Percentiles rank a stretch among this genome's conserved stretches.
phyloP scores from a whole-genome alignment of 768 basidiomycete species.

The Cystofilobasidium capitatum region DNA sequence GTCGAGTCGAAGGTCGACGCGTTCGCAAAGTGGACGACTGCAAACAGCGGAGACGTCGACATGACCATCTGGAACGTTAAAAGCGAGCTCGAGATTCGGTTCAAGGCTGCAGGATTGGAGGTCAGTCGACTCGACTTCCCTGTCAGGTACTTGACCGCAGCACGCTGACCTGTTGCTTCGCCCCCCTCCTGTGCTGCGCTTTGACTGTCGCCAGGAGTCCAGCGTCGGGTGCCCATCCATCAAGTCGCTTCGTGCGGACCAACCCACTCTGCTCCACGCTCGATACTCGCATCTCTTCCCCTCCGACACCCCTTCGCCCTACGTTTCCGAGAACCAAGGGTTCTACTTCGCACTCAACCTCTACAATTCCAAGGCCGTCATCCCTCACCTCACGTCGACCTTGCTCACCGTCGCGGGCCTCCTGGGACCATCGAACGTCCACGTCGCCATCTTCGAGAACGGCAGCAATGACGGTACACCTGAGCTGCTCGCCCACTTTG shows the following conservation, averaged over 20 bases:
- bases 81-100: conserved; percentile 7
- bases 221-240: conserved; percentile 17
- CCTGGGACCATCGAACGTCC: conserved; percentile 23
- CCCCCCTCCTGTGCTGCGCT: too few relatives aligned
- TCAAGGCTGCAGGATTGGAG: background rate
- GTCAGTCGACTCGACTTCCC: background rate
- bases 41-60: conserved; percentile 10
- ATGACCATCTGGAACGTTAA: conserved; percentile 22
- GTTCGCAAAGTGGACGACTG: conserved; percentile 19
- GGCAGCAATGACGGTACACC: conserved; percentile 22
- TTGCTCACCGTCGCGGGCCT: conserved; percentile 22
- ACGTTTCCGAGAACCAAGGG: conserved; percentile 16
- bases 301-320: conserved; percentile 13
- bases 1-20: conserved; percentile 2
- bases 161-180: background rate
- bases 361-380: conserved; percentile 21
- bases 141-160: too few relatives aligned
- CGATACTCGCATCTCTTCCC: conserved; percentile 21
- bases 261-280: conserved; percentile 7
- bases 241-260: conserved; percentile 1
- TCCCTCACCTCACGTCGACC: conserved; percentile 26
- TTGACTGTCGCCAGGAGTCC: conserved; percentile 2
- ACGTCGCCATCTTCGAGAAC: conserved; percentile 27
- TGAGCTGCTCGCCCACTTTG: conserved; percentile 21
- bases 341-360: conserved; percentile 28